These are phyloP conservation scores for Zymoseptoria passerinii DNA, from an alignment of 2,329 filamentous ascomycete genomes.

Conservation along the genomic window DNA sequence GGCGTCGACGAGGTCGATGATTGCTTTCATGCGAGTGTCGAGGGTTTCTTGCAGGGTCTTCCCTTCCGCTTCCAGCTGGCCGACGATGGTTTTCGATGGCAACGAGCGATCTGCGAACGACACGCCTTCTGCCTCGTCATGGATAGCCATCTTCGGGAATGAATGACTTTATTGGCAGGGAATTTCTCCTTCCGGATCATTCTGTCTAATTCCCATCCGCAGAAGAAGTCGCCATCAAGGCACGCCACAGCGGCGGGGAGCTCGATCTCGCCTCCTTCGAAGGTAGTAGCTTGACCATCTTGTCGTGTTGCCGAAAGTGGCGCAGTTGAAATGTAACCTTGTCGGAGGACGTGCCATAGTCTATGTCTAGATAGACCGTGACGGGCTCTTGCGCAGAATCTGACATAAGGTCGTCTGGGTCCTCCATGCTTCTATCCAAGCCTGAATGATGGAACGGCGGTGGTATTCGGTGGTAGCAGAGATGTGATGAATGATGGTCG, in stretches of 20 bases:
- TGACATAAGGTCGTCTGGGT: no score
- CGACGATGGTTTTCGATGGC: not conserved
- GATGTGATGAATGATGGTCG: no score
- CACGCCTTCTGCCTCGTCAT: not conserved
- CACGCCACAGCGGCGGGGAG: not conserved
- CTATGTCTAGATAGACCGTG: not conserved
- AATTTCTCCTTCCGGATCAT: not conserved
- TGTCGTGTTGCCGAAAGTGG: no score
- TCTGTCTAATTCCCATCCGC: not conserved
- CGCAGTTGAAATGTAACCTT: no score
- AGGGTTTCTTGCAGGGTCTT: not conserved
- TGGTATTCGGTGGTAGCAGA: no score
- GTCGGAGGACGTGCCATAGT: not conserved
- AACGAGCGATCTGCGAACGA: no score
- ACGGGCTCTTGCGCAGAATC: no score
- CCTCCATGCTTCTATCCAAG: no score
- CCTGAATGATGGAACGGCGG: no score
- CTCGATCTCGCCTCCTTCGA: not conserved
- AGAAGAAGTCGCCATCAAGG: not conserved
- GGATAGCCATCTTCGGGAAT: not conserved
- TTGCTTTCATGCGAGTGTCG: not conserved
- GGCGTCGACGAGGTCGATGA: not conserved
- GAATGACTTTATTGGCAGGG: not conserved
- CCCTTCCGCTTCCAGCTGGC: not conserved
- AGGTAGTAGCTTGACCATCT: no score